Base-by-base conservation (phyloP, 1,139 yeast species). In the Lodderomyces pseudojiufengensis region DNA sequence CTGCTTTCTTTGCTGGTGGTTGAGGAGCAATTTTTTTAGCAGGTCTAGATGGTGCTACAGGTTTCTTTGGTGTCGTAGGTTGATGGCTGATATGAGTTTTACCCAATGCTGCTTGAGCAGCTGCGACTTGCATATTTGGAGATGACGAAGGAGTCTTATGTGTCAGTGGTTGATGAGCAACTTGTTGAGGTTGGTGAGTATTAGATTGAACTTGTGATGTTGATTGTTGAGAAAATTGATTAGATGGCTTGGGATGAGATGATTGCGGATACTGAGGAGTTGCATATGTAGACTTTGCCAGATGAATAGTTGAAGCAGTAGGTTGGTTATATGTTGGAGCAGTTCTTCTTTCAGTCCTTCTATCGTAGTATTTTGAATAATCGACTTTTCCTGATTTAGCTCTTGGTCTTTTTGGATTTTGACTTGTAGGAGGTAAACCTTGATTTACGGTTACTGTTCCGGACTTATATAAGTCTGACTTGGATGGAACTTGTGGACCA, bases 381-480 rank as follows among this genome's bases (percentile, higher is more conserved):
- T 70, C 76, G 23, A 70, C 74, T 36, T 61, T 55, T 9, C 63
- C 49, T 3, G 66, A 50, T 13, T 38, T 48, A 1, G 68, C 73
- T 47, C 70, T 60, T 27, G 97, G 97, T 49, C 84, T 78, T 49
- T 81, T 78, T 30, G 80, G 83, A 31, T 88, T 83, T 18, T 58
- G 65, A 16, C 95, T 76, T 43, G 66, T 75, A 0, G 86, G 80
- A 6, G 96, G 88, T 44, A 76, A 70, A 8, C 99, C 99, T 30
- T 76, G 76, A 31, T 79, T 77, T 10, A 87, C 96, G 26, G 78
- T 80, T 21, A 94, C 92, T 0, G 87, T 78, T 45, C 95, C 87
- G 3, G 96, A 86, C 64, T 92, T 94, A 64, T 94, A 94, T 9
- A 64, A 44, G 58, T 92, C 98, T 31, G 84, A 73, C 43, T 74